A percentile compares a stretch with the other conserved stretches of the same genome.
Evolutionary conservation across 495 filamentous ascomycete genomes (phyloP).

Genomic region (Penicillium diatomitis): DNA sequence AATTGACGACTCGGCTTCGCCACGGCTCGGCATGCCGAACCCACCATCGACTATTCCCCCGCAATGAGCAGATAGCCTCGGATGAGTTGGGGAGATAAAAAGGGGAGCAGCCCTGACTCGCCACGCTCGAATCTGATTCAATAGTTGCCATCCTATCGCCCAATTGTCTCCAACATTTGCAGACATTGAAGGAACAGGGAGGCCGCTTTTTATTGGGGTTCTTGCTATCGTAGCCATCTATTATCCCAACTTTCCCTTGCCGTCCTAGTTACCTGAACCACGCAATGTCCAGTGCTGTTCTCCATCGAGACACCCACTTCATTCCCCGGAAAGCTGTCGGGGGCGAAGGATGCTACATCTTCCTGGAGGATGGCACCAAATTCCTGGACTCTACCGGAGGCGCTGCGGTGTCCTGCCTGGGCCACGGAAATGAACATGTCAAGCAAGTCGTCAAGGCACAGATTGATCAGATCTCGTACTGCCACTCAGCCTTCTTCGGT

Average conservation of each 20-base stretch:
- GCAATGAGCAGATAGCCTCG: slow-evolving; percentile 12
- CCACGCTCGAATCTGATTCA: too few relatives aligned
- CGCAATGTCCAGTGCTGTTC: slow-evolving; percentile 23
- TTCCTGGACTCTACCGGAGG: slow-evolving; percentile 55
- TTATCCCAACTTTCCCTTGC: too few relatives aligned
- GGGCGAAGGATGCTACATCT: slow-evolving; percentile 36
- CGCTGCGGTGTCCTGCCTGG: slow-evolving; percentile 42
- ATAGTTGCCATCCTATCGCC: too few relatives aligned
- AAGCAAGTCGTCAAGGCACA: slow-evolving; percentile 40
- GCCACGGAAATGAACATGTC: slow-evolving; percentile 39
- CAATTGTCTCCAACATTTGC: too few relatives aligned
- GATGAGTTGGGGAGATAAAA: slow-evolving; percentile 1
- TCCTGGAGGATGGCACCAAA: slow-evolving; percentile 49
- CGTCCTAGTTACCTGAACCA: not conserved
- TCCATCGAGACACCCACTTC: slow-evolving; percentile 34
- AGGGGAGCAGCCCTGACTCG: too few relatives aligned
- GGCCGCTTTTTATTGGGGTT: too few relatives aligned
- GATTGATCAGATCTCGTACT: slow-evolving; percentile 42
- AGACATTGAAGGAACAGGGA: too few relatives aligned
- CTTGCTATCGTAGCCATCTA: too few relatives aligned
- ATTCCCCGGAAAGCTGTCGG: slow-evolving; percentile 33
- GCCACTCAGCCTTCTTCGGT: slow-evolving; percentile 44
- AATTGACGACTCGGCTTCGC: slow-evolving; percentile 23
- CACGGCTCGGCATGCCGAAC: slow-evolving; percentile 24
- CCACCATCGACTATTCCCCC: slow-evolving; percentile 7